Conservation (phyloP, 129 eudicot genomes). For the Scalesia atractyloides region DNA sequence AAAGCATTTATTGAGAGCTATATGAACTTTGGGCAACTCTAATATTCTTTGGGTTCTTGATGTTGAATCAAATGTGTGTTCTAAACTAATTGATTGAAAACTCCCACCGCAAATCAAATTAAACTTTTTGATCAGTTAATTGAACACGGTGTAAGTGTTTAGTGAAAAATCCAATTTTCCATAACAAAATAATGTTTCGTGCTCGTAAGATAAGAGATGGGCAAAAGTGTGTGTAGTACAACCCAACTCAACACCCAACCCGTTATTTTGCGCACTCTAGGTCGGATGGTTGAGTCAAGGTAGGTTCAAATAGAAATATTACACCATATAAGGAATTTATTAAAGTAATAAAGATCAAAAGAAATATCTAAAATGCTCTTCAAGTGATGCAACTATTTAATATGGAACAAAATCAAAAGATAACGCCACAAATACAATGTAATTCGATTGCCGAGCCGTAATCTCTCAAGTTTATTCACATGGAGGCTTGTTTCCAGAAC, state of each 20-base stretch:
- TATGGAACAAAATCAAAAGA: not conserved
- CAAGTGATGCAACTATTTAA: not conserved
- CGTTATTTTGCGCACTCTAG: not conserved
- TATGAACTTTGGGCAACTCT: too few species aligned
- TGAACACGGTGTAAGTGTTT: too few species aligned
- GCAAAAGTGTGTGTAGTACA: not conserved
- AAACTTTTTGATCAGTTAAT: too few species aligned
- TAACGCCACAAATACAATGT: conserved; percentile 7
- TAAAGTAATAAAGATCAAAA: not conserved
- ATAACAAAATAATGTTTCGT: not conserved
- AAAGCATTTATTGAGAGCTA: too few species aligned
- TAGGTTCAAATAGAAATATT: not conserved
- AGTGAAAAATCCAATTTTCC: not conserved
- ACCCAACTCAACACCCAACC: not conserved
- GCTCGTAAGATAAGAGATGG: not conserved
- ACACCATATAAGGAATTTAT: not conserved
- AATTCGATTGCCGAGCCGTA: not conserved
- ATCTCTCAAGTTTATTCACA: conserved; percentile 29
- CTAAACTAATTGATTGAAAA: too few species aligned
- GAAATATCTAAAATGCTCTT: not conserved
- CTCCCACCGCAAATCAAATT: too few species aligned
- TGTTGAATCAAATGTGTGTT: too few species aligned
- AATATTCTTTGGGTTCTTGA: too few species aligned
- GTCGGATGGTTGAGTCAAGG: not conserved
- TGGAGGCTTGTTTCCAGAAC: conserved; percentile 57